These are phyloP conservation scores for Amanita subjunquillea DNA, from an alignment of 768 basidiomycete genomes.

Conservation along the genomic window DNA sequence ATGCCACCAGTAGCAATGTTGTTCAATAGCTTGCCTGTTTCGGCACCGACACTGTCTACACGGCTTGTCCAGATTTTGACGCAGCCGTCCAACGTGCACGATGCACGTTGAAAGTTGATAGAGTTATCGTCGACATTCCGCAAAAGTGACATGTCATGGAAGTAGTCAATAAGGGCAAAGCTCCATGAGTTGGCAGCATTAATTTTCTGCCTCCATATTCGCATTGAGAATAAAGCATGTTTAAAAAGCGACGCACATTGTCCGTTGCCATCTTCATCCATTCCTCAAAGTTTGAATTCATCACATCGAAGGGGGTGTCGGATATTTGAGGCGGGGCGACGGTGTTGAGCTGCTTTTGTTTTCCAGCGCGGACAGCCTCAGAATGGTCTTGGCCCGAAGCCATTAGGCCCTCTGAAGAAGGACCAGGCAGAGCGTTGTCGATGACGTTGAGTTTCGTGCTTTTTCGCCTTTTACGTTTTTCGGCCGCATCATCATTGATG, in stretches of 20 bases:
- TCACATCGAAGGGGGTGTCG: conserved; percentile 68
- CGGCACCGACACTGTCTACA: conserved; percentile 93
- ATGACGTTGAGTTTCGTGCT: conserved; percentile 53
- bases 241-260: conserved; percentile 54
- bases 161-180: conserved; percentile 96
- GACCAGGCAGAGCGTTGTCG: conserved; percentile 49
- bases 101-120: conserved; percentile 99
- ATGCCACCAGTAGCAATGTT: conserved; percentile 62
- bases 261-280: conserved; percentile 99
- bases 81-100: conserved; percentile 94
- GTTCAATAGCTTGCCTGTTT: conserved; percentile 89
- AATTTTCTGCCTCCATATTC: conserved; percentile 71
- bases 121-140: conserved; percentile 89
- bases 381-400: conserved; percentile 19
- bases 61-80: conserved; percentile 99
- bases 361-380: conserved; percentile 36
- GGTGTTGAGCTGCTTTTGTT: conserved; percentile 54
- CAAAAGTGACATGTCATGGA: conserved; percentile 94
- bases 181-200: conserved; percentile 97
- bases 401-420: conserved; percentile 39
- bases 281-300: conserved; percentile 91
- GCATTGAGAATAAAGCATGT: not conserved
- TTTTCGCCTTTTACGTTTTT: conserved; percentile 75
- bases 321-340: conserved; percentile 49
- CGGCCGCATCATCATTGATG: conserved; percentile 79